Evolutionary conservation across 2,329 filamentous ascomycete genomes (phyloP), one percentile per base, ranked within the genome.

Genomic region (Cladosporium austrohemisphaericum): DNA sequence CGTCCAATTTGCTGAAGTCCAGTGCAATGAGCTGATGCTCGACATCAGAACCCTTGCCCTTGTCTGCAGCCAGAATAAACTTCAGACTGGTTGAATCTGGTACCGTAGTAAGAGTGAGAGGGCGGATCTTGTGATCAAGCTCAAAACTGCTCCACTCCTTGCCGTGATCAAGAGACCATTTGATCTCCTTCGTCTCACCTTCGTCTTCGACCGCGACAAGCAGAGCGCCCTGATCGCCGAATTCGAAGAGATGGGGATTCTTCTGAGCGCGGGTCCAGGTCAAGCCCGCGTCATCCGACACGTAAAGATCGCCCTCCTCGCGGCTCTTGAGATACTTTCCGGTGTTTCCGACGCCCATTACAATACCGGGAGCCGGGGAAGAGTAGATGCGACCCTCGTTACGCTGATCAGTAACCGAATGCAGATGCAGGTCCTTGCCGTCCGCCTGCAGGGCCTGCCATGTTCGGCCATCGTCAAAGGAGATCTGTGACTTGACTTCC

Each of bases 271-370:
- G 75, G 29, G 75, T 80, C 93, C 94, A 98, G 1, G 83, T 91
- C 52, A 88, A 71, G 32, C 93, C 93, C 16, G 91, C 92, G 68
- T 97, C 83, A 62, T 95, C 88, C 0, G 93, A 98, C 20, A 97
- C 82, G 63, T 84, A 97, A 1, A 95, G 79, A 65, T 88, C 81
- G 10, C 89, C 84, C 8, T 95, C 80, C 3, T 74, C 73, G 62
- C 91, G 92, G 5, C 76, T 69, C 53, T 82, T 79, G 5, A 98
- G 76, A 45, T 77, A 73, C 16, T 86, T 80, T 45, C 94, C 93
- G 4, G 81, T 88, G 66, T 98, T 98, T 51, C 93, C 93, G 44
- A 95, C 83, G 13, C 86, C 94, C 88, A 98, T 94, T 16, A 96
- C 81, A 50, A 98, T 76, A 6, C 93, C 94, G 2, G 93, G 92